These are phyloP conservation scores for Spiraea crenata DNA, from an alignment of 331 rosid genomes.

Conservation along the genomic window DNA sequence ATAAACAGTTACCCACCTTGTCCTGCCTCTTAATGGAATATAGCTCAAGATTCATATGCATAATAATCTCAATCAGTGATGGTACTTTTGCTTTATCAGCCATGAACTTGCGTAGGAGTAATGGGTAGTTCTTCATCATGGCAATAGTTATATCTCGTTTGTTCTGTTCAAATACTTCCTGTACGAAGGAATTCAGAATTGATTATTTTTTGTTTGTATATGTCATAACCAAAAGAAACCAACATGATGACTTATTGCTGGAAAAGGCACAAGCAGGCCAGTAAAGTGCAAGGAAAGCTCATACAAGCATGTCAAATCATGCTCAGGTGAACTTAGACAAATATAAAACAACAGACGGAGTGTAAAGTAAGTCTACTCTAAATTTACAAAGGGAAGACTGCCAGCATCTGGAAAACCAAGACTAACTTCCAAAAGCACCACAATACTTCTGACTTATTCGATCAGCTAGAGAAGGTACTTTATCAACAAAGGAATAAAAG, in stretches of 20 bases:
- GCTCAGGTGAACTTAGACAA: conserved; percentile 3
- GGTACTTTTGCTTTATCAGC: conserved; percentile 85
- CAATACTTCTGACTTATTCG: not conserved
- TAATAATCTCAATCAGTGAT: conserved; percentile 66
- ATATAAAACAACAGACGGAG: not conserved
- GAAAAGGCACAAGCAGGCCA: conserved; percentile 8
- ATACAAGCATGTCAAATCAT: not conserved
- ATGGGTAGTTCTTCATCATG: conserved; percentile 81
- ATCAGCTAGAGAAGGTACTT: not conserved
- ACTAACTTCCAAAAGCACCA: conserved; percentile 2
- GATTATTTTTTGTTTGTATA: not conserved
- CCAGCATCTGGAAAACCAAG: not conserved
- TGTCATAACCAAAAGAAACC: not conserved
- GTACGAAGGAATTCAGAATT: conserved; percentile 21
- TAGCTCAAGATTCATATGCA: conserved; percentile 80
- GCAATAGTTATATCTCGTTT: conserved; percentile 78
- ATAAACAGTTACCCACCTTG: conserved; percentile 50
- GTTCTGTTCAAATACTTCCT: conserved; percentile 82
- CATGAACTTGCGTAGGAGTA: conserved; percentile 81
- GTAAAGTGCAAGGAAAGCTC: conserved; percentile 3
- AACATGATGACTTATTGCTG: conserved; percentile 11
- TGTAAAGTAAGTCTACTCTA: not conserved
- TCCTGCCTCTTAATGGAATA: conserved; percentile 91
- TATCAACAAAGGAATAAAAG: conserved; percentile 16
- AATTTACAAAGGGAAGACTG: not conserved